phyloP scores from a whole-genome alignment of 2,329 filamentous ascomycete species.

The Diaporthe destruens region DNA sequence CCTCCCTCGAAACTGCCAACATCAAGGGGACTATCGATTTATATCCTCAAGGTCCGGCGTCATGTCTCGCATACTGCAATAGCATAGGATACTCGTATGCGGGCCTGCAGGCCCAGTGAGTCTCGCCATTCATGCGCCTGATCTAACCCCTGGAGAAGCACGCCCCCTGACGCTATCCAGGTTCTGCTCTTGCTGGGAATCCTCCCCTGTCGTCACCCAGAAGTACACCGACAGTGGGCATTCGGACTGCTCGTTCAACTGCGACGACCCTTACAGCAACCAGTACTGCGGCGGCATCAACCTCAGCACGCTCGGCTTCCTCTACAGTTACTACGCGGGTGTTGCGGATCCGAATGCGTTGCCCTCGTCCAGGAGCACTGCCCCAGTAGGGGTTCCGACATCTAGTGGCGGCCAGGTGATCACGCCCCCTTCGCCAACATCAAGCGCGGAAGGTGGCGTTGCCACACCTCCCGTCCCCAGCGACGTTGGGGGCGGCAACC shows the following conservation, averaged over 20 bases:
- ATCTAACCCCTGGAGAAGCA: neutral
- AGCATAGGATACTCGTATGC: slow-evolving; percentile 22
- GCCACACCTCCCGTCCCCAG: neutral
- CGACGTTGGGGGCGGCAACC: neutral
- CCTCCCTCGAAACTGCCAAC: slow-evolving; percentile 19
- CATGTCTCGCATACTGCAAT: slow-evolving; percentile 38
- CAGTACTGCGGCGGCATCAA: slow-evolving; percentile 40
- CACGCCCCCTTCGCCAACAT: slow-evolving; percentile 2
- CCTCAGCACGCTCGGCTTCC: slow-evolving; percentile 34
- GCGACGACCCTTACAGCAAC: slow-evolving; percentile 29
- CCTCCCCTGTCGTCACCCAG: neutral
- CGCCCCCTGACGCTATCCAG: slow-evolving; percentile 11
- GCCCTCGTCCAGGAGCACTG: neutral
- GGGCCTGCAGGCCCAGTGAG: slow-evolving; percentile 37
- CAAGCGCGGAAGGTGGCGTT: neutral
- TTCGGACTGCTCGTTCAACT: slow-evolving; percentile 38
- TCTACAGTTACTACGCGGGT: slow-evolving; percentile 38
- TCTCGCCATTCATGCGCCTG: neutral
- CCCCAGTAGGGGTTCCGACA: neutral
- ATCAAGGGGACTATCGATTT: neutral
- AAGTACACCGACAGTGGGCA: slow-evolving; percentile 29
- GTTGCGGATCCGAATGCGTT: neutral
- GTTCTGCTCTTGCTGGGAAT: slow-evolving; percentile 38
- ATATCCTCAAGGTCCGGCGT: slow-evolving; percentile 26
- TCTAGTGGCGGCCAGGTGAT: neutral